These are phyloP conservation scores for Kalaharituber pfeilii DNA, from an alignment of 2,329 filamentous ascomycete species.

Conservation along the genomic window DNA sequence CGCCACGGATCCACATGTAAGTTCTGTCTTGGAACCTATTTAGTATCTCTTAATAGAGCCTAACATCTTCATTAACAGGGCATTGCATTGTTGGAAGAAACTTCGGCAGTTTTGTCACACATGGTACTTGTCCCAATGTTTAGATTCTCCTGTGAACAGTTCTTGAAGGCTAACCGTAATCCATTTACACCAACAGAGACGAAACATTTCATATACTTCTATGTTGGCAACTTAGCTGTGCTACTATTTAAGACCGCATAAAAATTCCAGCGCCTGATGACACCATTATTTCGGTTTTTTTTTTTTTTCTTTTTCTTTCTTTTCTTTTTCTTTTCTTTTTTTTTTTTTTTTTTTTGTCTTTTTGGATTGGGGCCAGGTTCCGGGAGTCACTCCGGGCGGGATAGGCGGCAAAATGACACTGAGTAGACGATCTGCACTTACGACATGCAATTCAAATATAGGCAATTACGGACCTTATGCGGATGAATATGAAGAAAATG, in stretches of 20 bases:
- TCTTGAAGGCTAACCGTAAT: constrained; percentile 3
- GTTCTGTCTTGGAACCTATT: background rate
- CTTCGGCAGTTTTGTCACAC: constrained; percentile 97
- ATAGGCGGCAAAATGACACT: no score
- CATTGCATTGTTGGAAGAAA: constrained; percentile 97
- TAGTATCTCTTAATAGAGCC: no score
- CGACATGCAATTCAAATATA: no score
- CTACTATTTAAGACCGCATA: constrained; percentile 78
- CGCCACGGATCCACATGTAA: constrained; percentile 84
- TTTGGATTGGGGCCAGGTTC: background rate
- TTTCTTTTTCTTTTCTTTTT: background rate
- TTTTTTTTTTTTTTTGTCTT: background rate
- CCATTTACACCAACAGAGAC: constrained; percentile 47
- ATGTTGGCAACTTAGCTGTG: constrained; percentile 95
- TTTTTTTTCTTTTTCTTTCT: background rate
- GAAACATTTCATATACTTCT: constrained; percentile 99
- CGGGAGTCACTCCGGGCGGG: background rate
- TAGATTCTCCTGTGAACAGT: background rate
- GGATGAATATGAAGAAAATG: no score
- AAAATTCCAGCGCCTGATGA: background rate
- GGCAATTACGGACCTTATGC: no score
- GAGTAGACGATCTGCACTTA: no score
- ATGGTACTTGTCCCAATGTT: constrained; percentile 41
- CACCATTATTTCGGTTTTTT: no score
- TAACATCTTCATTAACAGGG: constrained; percentile 25